These are phyloP conservation scores for Diaporthe helianthi DNA, from an alignment of 2,329 filamentous ascomycete species.

Conservation along the genomic window DNA sequence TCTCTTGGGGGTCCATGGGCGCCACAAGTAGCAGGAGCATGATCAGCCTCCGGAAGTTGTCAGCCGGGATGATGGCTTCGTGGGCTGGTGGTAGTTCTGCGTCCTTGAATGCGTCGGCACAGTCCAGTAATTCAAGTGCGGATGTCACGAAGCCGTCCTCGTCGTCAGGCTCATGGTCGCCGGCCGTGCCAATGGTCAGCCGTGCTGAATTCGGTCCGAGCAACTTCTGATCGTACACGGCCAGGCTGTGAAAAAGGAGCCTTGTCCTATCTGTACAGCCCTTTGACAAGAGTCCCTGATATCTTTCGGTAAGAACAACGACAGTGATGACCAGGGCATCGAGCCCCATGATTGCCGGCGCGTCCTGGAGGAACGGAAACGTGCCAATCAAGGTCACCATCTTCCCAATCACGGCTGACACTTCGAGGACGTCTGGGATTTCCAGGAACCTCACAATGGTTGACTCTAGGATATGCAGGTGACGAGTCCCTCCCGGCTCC, in stretches of 20 bases:
- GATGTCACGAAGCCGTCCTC: constrained; percentile 72
- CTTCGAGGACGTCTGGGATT: constrained; percentile 72
- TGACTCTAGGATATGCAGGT: constrained; percentile 71
- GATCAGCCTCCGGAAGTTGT: constrained; percentile 74
- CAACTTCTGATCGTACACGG: constrained; percentile 70
- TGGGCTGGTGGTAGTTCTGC: constrained; percentile 58
- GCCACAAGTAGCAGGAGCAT: constrained; percentile 74
- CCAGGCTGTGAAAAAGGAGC: constrained; percentile 74
- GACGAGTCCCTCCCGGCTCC: constrained; percentile 46
- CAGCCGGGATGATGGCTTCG: constrained; percentile 74
- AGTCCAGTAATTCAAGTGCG: constrained; percentile 72
- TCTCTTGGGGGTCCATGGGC: constrained; percentile 70
- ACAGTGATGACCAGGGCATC: constrained; percentile 76
- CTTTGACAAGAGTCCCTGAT: constrained; percentile 66
- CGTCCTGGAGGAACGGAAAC: constrained; percentile 75
- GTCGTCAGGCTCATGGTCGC: constrained; percentile 48
- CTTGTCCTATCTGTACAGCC: constrained; percentile 65
- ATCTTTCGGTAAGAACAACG: constrained; percentile 74
- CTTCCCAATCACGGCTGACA: constrained; percentile 73
- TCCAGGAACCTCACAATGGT: constrained; percentile 76
- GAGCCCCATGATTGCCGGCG: constrained; percentile 72
- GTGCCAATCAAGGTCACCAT: constrained; percentile 75
- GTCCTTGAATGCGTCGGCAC: constrained; percentile 65
- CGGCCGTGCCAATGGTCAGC: constrained; percentile 52
- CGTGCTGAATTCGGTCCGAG: constrained; percentile 42